Base-by-base conservation (phyloP, 768 basidiomycete genomes). In the Xerocomus potaroensis region DNA sequence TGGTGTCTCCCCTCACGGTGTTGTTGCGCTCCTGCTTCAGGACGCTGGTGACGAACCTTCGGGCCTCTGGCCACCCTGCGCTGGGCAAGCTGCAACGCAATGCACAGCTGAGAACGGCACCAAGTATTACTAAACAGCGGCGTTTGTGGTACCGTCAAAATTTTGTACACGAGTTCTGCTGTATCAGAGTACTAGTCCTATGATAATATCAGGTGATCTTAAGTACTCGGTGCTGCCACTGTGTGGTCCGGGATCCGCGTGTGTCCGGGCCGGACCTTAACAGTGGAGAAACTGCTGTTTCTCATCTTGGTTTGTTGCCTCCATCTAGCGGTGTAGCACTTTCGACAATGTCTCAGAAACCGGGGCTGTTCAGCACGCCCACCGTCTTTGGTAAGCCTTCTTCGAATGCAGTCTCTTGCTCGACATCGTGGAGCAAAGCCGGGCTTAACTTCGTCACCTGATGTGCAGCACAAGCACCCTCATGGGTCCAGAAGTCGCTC, bases 1-100 rank as follows among this genome's bases (percentile, higher is more conserved):
- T 3, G 61, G 56, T n/a, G 76, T 86, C 4, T 77, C 79, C 7
- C 58, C 80, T 4, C 85, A 86, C 52, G 81, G 84, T 3, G 83
- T 85, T 30, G 76, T 76, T 18, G 84, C 82, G 18, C 62, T 87
- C 4, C 62, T 87, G 31, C 60, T 87, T 49, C 75, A 72, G 41
- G 85, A 87, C 52, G 79, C 76, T 9, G 83, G 85, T 6, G 71
- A 84, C 43, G 84, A 86, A 61, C 83, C 84, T n/a, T 65, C 52
- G 29, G 81, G 76, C 10, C 69, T 76, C 2, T 64, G 65, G 49
- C 84, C 83, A 1, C 72, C 70, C 15, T 86, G 84, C 56, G 74
- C 74, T 50, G 65, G 65, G 36, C 38, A 54, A 27, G 71, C 69
- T 22, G 60, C 59, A 47, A 67, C 72, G 19, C 78, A 78, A 66